Base-by-base conservation (phyloP, 768 basidiomycete genomes). In the Naganishia randhawae region DNA sequence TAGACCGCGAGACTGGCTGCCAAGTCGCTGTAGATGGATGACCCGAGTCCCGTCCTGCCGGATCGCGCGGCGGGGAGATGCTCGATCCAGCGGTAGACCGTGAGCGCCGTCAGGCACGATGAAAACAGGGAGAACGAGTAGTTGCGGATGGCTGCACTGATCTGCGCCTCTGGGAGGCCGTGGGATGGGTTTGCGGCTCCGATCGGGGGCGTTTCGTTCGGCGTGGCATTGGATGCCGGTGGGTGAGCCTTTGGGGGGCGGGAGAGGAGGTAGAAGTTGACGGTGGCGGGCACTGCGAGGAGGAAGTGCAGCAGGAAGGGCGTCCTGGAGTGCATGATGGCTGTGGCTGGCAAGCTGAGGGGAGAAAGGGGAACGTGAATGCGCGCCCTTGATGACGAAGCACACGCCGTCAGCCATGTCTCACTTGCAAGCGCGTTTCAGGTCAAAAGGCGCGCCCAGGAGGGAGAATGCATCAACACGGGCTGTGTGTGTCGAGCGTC, bases 231-330 rank as follows among this genome's bases (percentile, higher is more conserved):
- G 10, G 8, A 25, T 1, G 37, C 7, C 7, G 57, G 37, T 25
- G 57, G 13, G 41, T 41, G 57, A 11, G 37, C 57, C 16, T 61
- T 61, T 19, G 54, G 54, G 17, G 53, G 42, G 3, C 57, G 25
- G 19, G 67, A 68, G 11, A 62, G 50, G 67, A 42, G 42, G 51
- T 50, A 53, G 25, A 68, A 68, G 61, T 68, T 68, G 67, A 63
- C 10, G 16, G 42, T 55, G 2, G 67, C 41, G 22, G 67, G 67
- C 19, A 68, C 33, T 27, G 67, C 50, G 48, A 68, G 67, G 14
- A 68, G 57, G 50, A 48, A 50, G 35, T 68, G 67, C 3, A 51
- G 41, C 57, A 61, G 50, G 50, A 68, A 62, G 4, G 66, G 57
- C 7, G 57, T 61, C 25, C 41, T 61, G 57, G 57, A 61, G 39